A percentile compares a stretch with the other conserved stretches of the same genome.
phyloP scores from a whole-genome alignment of 768 basidiomycete species.

The Coprinopsis strossmayeri region DNA sequence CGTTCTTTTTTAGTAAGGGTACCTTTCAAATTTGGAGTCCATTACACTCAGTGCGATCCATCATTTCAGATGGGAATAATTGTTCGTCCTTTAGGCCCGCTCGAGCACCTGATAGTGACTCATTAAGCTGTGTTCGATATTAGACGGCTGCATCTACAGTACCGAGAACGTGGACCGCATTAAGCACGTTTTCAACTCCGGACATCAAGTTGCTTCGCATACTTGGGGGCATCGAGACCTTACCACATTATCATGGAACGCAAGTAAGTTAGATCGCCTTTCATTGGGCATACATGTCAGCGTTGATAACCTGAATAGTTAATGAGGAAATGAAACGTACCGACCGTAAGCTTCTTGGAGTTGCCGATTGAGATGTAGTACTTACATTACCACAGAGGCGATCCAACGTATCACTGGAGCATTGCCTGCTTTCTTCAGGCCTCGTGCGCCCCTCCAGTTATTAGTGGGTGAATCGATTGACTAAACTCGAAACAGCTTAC shows the following conservation, averaged over 20 bases:
- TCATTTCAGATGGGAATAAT: conserved; percentile 8
- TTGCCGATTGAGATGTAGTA: background rate
- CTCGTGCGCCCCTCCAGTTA: conserved; percentile 21
- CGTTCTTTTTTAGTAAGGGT: conserved; percentile 29
- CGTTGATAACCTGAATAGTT: conserved; percentile 17
- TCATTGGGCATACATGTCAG: background rate
- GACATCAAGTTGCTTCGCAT: conserved; percentile 28
- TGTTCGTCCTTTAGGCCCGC: conserved; percentile 3
- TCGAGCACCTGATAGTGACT: background rate
- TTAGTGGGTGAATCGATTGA: conserved; percentile 10
- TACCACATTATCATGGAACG: conserved; percentile 23
- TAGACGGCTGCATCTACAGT: conserved; percentile 22
- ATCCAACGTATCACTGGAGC: conserved; percentile 29
- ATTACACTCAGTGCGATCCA: too few species aligned
- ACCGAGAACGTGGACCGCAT: conserved; percentile 15
- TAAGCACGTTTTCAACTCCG: conserved; percentile 17
- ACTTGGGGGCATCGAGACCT: conserved; percentile 33
- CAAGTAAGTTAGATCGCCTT: conserved; percentile 17
- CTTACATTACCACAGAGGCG: conserved; percentile 24
- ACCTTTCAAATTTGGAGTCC: background rate
- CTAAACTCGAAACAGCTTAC: conserved; percentile 10
- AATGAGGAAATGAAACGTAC: conserved; percentile 24
- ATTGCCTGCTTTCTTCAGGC: conserved; percentile 31
- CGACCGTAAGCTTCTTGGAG: conserved; percentile 22
- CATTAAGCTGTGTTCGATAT: background rate